phyloP scores from a whole-genome alignment of 352 stramenopile species.

The Phytopythium sindhum region DNA sequence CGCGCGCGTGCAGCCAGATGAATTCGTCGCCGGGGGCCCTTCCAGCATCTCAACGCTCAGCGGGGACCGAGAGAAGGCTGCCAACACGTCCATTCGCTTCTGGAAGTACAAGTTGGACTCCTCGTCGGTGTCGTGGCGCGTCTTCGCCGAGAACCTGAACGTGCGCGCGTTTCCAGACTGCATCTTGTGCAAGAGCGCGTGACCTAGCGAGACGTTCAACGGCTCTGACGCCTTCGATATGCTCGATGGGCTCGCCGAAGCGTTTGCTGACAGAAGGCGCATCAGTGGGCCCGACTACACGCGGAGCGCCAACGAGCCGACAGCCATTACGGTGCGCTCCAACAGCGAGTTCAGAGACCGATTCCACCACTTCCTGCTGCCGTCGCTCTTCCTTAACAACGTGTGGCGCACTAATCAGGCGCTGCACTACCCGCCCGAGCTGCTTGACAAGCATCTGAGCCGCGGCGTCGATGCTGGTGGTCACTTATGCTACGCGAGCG shows the following conservation, averaged over 20 bases:
- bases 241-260: conserved; percentile 30
- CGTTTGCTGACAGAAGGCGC: neutral
- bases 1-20: conserved; percentile 22
- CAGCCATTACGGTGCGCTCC: conserved; percentile 13
- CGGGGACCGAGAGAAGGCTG: conserved; percentile 12
- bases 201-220: conserved; percentile 11
- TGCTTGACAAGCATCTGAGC: conserved; percentile 8
- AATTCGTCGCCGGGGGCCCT: conserved; percentile 22
- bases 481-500: conserved; percentile 1
- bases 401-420: conserved; percentile 35
- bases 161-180: conserved; percentile 23
- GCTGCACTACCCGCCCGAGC: conserved; percentile 21
- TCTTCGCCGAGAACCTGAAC: conserved; percentile 19
- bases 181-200: conserved; percentile 21
- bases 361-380: conserved; percentile 36
- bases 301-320: conserved; percentile 5
- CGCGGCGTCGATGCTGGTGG: neutral
- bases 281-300: neutral
- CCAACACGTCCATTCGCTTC: conserved; percentile 10
- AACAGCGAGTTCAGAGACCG: conserved; percentile 32
- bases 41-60: conserved; percentile 27
- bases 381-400: conserved; percentile 27
- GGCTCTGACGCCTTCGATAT: conserved; percentile 25
- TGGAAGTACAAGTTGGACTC: conserved; percentile 42
- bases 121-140: conserved; percentile 23